Base-by-base conservation (phyloP, 1,139 yeast genomes). In the Hansenula lynferdii region DNA sequence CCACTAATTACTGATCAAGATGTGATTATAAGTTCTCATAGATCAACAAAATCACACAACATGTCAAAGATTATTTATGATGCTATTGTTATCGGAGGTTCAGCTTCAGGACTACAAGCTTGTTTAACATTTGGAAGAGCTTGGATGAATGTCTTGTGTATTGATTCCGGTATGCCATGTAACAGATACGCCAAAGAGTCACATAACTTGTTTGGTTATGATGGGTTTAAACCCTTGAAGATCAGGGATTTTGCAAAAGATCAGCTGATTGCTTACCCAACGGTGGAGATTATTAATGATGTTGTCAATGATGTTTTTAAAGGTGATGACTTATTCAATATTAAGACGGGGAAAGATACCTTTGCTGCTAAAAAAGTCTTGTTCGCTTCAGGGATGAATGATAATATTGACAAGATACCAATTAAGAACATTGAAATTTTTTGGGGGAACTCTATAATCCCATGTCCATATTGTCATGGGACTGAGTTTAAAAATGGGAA, bases 81-180 rank as follows among this genome's bases (percentile, higher is more conserved):
- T 28, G 36, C 26, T 27, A 31, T 40, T 8, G 41, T 40, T 10
- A 40, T 40, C 14, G 43, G 43, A 6, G 43, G 43, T 11, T 29
- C 36, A n/a, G 33, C 33, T 11, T 25, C 43, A 1, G 43, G 43
- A 12, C 28, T 40, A 16, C 31, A 34, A 15, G 38, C 43, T 10
- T 22, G 38, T 15, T 34, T 40, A 3, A 25, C 41, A 6, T 26
- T 37, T 5, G 36, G 36, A n/a, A 28, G 43, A 34, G 34, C 38
- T 4, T 16, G 34, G 17, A 3, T 19, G 6, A 21, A 15, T 3
- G 43, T 40, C 5, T n/a, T 40, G 4, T 37, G 41, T 21, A 40
- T 40, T 11, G 43, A 40, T 32, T 19, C 38, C 3, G 29, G 27
- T 2, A 7, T 16, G 14, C 43, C 43, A 11, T 40, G 43, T 14